phyloP scores from a whole-genome alignment of 2,329 filamentous ascomycete species.

The Xylaria sp. region DNA sequence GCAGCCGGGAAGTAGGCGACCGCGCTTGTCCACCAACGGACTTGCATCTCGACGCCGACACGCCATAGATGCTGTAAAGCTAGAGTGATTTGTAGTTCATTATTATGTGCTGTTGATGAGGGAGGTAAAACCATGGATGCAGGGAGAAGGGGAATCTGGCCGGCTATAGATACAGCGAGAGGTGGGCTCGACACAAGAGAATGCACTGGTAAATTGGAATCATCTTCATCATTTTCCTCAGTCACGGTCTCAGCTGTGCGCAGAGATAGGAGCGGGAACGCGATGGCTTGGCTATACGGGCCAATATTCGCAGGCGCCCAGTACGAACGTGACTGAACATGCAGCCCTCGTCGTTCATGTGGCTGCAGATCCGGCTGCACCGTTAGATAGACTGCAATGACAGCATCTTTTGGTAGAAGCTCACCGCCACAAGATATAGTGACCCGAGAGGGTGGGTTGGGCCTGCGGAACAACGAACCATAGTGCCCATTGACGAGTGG shows the following conservation, averaged over 20 bases:
- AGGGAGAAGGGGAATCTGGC: slow-evolving; percentile 89
- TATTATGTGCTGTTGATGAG: slow-evolving; percentile 47
- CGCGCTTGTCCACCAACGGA: slow-evolving; percentile 76
- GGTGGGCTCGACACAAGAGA: slow-evolving; percentile 10
- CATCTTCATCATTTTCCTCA: slow-evolving; percentile 23
- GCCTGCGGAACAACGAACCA: slow-evolving; percentile 71
- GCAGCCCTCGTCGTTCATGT: slow-evolving; percentile 62
- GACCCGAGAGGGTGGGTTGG: slow-evolving; percentile 84
- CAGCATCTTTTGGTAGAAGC: slow-evolving; percentile 61
- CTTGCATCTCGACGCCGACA: slow-evolving; percentile 73
- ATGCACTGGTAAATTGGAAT: slow-evolving; percentile 30
- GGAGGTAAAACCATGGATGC: slow-evolving; percentile 69
- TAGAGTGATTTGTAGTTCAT: slow-evolving; percentile 67
- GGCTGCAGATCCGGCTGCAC: slow-evolving; percentile 42
- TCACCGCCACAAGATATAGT: slow-evolving; percentile 77
- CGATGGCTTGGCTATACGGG: slow-evolving; percentile 90
- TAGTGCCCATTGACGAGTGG: slow-evolving; percentile 76
- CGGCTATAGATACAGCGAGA: slow-evolving; percentile 70
- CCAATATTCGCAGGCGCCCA: slow-evolving; percentile 99
- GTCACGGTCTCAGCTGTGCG: slow-evolving; percentile 27
- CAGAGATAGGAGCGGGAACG: slow-evolving; percentile 49
- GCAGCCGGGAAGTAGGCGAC: slow-evolving; percentile 72
- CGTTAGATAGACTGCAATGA: slow-evolving; percentile 65
- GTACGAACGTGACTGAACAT: slow-evolving; percentile 92
- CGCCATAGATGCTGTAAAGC: slow-evolving; percentile 90